These are phyloP conservation scores for Ustanciosporium gigantosporum DNA, from an alignment of 1,284 basidiomycete genomes.

Conservation along the genomic window DNA sequence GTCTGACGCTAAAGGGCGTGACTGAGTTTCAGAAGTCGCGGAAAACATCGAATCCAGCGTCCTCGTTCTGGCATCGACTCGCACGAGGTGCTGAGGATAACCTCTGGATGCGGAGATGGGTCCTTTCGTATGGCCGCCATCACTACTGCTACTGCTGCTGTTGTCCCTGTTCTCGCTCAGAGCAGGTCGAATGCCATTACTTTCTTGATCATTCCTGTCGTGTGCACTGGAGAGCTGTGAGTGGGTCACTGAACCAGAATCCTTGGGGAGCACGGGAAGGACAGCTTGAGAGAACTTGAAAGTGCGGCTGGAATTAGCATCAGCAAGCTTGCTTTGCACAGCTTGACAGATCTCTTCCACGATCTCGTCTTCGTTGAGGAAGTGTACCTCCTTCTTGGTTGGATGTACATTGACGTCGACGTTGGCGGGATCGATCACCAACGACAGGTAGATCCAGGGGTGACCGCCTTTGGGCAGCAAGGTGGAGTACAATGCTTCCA, in stretches of 20 bases:
- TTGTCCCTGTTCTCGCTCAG: conserved; percentile 4
- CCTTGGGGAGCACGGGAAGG: conserved; percentile 15
- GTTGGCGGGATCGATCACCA: conserved; percentile 80
- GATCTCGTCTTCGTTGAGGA: conserved; percentile 88
- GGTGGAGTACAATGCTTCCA: conserved; percentile 82
- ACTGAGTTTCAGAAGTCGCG: neutral
- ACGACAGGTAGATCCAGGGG: conserved; percentile 88
- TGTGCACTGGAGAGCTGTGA: no score
- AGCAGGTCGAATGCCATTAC: conserved; percentile 2
- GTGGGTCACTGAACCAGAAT: neutral
- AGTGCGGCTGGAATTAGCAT: conserved; percentile 52
- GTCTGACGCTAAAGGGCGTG: no score
- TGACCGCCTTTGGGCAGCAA: conserved; percentile 88
- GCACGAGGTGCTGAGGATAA: conserved; percentile 83
- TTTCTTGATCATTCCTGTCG: conserved; percentile 2
- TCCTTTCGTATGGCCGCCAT: conserved; percentile 3
- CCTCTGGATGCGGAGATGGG: conserved; percentile 21
- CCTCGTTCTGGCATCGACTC: conserved; percentile 82
- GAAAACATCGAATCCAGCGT: conserved; percentile 78
- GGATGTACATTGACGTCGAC: conserved; percentile 99
- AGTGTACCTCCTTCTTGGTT: conserved; percentile 95
- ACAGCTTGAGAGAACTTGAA: conserved; percentile 42
- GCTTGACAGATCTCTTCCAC: conserved; percentile 72
- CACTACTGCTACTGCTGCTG: conserved; percentile 14
- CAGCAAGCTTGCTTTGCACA: conserved; percentile 31